Evolutionary conservation across 2,329 filamentous ascomycete genomes (phyloP).

Genomic region (Stachybotrys echinatus): DNA sequence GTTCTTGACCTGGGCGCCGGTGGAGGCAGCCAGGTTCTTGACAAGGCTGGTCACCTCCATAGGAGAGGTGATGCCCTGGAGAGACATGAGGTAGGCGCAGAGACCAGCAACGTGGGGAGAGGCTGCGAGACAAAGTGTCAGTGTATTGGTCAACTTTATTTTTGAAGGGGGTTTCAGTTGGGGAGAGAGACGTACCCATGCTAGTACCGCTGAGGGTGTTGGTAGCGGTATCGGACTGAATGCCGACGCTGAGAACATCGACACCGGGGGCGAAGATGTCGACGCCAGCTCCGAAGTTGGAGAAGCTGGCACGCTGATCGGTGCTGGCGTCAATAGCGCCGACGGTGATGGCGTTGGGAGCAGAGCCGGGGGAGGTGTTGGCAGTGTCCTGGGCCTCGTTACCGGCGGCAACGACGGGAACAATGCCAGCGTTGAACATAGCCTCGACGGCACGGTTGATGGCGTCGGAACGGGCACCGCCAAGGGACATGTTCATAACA

Average conservation of each 20-base stretch:
- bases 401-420: slow-evolving; percentile 55
- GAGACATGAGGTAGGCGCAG: slow-evolving; percentile 60
- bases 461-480: slow-evolving; percentile 41
- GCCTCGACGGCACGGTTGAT: slow-evolving; percentile 51
- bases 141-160: not conserved
- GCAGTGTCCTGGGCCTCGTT: slow-evolving; percentile 50
- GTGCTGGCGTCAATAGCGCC: slow-evolving; percentile 49
- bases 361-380: slow-evolving; percentile 49
- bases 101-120: slow-evolving; percentile 63
- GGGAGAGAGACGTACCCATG: slow-evolving; percentile 39
- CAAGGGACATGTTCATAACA: slow-evolving; percentile 61
- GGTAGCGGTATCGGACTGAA: slow-evolving; percentile 39
- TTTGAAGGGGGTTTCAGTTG: not conserved
- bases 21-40: slow-evolving; percentile 43
- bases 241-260: slow-evolving; percentile 46
- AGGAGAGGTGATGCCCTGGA: slow-evolving; percentile 42
- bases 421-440: slow-evolving; percentile 43
- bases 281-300: slow-evolving; percentile 51
- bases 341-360: slow-evolving; percentile 52
- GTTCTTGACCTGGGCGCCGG: slow-evolving; percentile 36
- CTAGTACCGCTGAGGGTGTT: slow-evolving; percentile 47
- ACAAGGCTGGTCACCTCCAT: slow-evolving; percentile 39
- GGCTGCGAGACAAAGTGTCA: slow-evolving; percentile 28
- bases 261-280: slow-evolving; percentile 54
- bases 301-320: slow-evolving; percentile 47